Percentiles rank a stretch among this genome's conserved stretches.
These are phyloP conservation scores for Dillenia suffruticosa DNA, from an alignment of 164 flowering plant species.

Conservation along the genomic window DNA sequence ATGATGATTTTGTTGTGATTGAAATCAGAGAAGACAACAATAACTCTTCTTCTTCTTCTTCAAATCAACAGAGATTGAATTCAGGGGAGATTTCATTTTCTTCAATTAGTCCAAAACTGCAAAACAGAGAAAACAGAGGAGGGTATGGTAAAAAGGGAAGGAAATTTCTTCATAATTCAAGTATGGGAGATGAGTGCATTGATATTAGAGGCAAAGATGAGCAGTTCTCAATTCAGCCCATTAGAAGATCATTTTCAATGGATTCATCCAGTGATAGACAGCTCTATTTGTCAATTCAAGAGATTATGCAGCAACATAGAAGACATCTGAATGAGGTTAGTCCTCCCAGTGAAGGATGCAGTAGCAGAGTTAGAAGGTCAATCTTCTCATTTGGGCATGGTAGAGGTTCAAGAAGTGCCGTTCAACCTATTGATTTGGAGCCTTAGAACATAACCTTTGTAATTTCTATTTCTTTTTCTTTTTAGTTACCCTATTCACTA, in stretches of 20 bases:
- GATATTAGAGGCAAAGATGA: slow-evolving; percentile 58
- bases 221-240: slow-evolving; percentile 53
- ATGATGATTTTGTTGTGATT: slow-evolving; percentile 57
- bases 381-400: slow-evolving; percentile 75
- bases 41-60: background rate
- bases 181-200: slow-evolving; percentile 89
- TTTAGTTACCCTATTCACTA: background rate
- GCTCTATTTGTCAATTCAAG: slow-evolving; percentile 59
- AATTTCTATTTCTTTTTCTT: background rate
- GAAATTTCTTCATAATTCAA: slow-evolving; percentile 40
- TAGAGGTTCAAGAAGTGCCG: slow-evolving; percentile 58
- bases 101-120: slow-evolving; percentile 28
- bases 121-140: slow-evolving; percentile 31
- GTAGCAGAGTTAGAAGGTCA: slow-evolving; percentile 46
- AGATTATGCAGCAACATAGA: slow-evolving; percentile 37
- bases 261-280: slow-evolving; percentile 70
- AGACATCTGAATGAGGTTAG: slow-evolving; percentile 30
- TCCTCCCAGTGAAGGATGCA: slow-evolving; percentile 34
- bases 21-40: slow-evolving; percentile 36
- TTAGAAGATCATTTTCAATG: slow-evolving; percentile 87
- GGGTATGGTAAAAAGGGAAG: slow-evolving; percentile 24
- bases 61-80: slow-evolving; percentile 18
- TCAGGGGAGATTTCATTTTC: slow-evolving; percentile 18
- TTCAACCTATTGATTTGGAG: slow-evolving; percentile 56
- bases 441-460: slow-evolving; percentile 12